Base-by-base conservation (phyloP, 148 eudicot species). In the Fagopyrum tataricum region DNA sequence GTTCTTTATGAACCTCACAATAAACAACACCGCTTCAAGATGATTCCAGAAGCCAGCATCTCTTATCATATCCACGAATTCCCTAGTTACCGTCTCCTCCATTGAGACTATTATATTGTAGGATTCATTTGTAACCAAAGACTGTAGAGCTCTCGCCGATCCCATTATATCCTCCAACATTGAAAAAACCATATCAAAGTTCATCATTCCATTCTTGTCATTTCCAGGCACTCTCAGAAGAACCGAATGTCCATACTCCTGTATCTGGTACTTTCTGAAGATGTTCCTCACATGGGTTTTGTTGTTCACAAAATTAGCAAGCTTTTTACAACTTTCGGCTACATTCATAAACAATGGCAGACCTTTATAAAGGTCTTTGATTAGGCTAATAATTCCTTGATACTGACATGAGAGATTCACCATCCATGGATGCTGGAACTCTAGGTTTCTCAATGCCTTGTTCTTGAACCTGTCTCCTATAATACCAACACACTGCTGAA, bases 351-450 rank as follows among this genome's bases (percentile, higher is more conserved):
- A 89, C 80, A 94, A 83, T 0, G 96, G 91, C 48, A 94, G 84
- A 74, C 88, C 98, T 67, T 83, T 82, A 40, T 76, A 81, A 39
- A 94, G 88, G 76, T 94, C 97, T 84, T 94, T 88, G 49, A 94
- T 83, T 83, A 94, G 81, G 62, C 87, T 79, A 77, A 62, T 75
- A 66, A 94, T 84, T 9, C 87, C 98, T 67, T 84, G 93, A 76
- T 71, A 84, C 82, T 91, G 98, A 80, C 98, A 94, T 31, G 87
- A 82, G 67, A 91, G 85, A 66, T 94, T 94, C 37, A 94, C 84
- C 98, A 94, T 91, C 97, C 97, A 94, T n/a, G 79, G 97, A 83
- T 91, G 82, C 73, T 83, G 96, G 73, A 51, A 66, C 81, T 94
- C 98, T 44, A 94, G 79, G 77, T 82, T 88, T 87, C 73, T 87